phyloP scores from a whole-genome alignment of 352 stramenopile genomes.

The Globisporangium megalacanthum region DNA sequence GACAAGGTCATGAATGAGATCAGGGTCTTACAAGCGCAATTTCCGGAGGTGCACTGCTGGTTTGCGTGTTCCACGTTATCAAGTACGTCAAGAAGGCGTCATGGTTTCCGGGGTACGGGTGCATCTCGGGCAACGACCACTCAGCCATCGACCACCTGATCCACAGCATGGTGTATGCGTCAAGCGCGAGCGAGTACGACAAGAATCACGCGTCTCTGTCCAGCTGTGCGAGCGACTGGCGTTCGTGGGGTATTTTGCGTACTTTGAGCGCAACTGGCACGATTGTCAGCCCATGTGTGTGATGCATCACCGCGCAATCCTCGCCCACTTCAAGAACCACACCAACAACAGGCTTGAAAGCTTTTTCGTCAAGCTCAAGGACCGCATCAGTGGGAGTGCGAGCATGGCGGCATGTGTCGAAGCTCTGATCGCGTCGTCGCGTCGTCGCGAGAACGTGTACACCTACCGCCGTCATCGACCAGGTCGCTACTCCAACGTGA shows the following conservation, averaged over 20 bases:
- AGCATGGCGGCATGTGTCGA: background rate
- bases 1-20: slow-evolving; percentile 29
- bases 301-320: background rate
- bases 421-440: background rate
- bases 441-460: background rate
- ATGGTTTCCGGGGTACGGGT: slow-evolving; percentile 12
- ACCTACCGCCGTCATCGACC: background rate
- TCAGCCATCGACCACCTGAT: slow-evolving; percentile 5
- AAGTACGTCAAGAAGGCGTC: slow-evolving; percentile 15
- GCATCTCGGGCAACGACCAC: slow-evolving; percentile 6
- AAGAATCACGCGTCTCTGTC: background rate
- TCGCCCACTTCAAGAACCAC: background rate
- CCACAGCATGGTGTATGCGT: slow-evolving; percentile 10
- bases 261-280: background rate
- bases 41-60: slow-evolving; percentile 11
- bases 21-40: slow-evolving; percentile 9
- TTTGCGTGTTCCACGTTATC: slow-evolving; percentile 24
- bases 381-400: background rate
- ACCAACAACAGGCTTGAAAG: slow-evolving; percentile 5
- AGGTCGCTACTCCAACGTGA: background rate
- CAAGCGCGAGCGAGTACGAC: slow-evolving; percentile 3
- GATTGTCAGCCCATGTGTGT: background rate
- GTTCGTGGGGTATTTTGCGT: slow-evolving; percentile 1
- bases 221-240: background rate
- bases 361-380: background rate